phyloP scores from a whole-genome alignment of 305 asterid species.

The Andrographis paniculata region DNA sequence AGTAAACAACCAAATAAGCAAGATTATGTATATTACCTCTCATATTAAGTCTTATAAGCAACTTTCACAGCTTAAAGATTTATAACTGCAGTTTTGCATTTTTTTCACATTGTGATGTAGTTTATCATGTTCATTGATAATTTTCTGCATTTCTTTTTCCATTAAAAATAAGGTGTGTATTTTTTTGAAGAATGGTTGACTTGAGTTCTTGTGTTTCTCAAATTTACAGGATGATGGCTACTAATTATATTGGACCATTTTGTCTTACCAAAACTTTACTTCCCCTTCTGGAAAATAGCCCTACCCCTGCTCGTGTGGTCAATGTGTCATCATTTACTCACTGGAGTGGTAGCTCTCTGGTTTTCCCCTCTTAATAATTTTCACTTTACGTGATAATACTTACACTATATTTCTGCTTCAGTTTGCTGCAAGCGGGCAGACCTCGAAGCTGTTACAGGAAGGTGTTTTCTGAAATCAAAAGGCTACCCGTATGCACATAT shows the following conservation, averaged over 20 bases:
- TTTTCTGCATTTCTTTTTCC: background rate
- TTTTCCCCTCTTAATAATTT: too few species aligned
- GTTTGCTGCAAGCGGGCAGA: constrained; percentile 41
- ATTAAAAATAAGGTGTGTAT: background rate
- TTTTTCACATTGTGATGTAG: background rate
- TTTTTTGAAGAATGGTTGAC: constrained; percentile 4
- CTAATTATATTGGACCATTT: constrained; percentile 81
- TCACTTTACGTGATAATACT: too few species aligned
- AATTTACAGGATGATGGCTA: constrained; percentile 75
- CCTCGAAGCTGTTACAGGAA: constrained; percentile 53
- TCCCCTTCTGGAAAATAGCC: constrained; percentile 70
- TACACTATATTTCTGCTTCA: constrained; percentile 21
- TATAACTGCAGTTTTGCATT: background rate
- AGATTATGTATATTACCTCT: too few species aligned
- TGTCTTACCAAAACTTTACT: constrained; percentile 65
- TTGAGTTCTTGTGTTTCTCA: constrained; percentile 8
- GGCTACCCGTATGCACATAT: constrained; percentile 56
- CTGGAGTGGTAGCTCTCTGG: constrained; percentile 70
- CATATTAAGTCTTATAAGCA: too few species aligned
- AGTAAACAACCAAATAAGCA: too few species aligned
- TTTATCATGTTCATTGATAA: background rate
- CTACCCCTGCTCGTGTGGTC: constrained; percentile 69
- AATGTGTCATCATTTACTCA: constrained; percentile 88
- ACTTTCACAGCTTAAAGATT: background rate
- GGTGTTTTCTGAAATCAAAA: constrained; percentile 31